These are phyloP conservation scores for Ramularia collo-cygni DNA, from an alignment of 2,329 filamentous ascomycete genomes.

Conservation along the genomic window DNA sequence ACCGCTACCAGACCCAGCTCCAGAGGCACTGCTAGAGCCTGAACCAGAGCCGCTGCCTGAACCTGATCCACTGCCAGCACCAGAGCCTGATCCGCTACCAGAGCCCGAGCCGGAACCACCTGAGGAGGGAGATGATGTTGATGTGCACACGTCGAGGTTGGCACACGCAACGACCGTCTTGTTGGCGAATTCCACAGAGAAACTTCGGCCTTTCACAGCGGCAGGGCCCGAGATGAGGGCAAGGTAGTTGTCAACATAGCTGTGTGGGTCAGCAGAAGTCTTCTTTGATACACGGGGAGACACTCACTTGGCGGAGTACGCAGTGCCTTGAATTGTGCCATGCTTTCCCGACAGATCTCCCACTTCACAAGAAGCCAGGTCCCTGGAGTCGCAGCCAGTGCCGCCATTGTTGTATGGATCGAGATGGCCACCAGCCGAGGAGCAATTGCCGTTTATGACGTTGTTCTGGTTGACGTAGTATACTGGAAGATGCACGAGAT, in stretches of 20 bases:
- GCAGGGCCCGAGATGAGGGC: slow-evolving; percentile 35
- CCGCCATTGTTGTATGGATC: slow-evolving; percentile 39
- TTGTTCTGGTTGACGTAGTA: slow-evolving; percentile 42
- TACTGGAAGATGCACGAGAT: slow-evolving; percentile 21
- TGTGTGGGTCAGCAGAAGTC: slow-evolving; percentile 13
- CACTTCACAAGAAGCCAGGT: slow-evolving; percentile 36
- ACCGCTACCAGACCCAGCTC: background rate
- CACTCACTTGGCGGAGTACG: slow-evolving; percentile 27
- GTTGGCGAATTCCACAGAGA: slow-evolving; percentile 50
- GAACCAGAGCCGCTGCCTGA: background rate
- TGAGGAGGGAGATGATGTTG: too few species aligned
- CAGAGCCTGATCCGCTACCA: slow-evolving; percentile 5
- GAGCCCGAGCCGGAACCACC: slow-evolving; percentile 4
- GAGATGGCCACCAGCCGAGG: slow-evolving; percentile 35
- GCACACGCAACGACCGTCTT: slow-evolving; percentile 50
- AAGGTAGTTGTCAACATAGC: slow-evolving; percentile 45
- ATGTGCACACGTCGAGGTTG: slow-evolving; percentile 40
- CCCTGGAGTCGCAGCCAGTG: slow-evolving; percentile 31
- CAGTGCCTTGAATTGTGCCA: slow-evolving; percentile 31
- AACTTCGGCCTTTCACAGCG: slow-evolving; percentile 48
- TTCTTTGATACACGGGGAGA: background rate
- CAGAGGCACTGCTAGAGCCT: background rate
- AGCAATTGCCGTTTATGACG: slow-evolving; percentile 39
- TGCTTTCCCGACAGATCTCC: slow-evolving; percentile 43
- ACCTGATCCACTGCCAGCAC: slow-evolving; percentile 6